phyloP scores from a whole-genome alignment of 139 green algal genomes.

The Picochlorum sp. region DNA sequence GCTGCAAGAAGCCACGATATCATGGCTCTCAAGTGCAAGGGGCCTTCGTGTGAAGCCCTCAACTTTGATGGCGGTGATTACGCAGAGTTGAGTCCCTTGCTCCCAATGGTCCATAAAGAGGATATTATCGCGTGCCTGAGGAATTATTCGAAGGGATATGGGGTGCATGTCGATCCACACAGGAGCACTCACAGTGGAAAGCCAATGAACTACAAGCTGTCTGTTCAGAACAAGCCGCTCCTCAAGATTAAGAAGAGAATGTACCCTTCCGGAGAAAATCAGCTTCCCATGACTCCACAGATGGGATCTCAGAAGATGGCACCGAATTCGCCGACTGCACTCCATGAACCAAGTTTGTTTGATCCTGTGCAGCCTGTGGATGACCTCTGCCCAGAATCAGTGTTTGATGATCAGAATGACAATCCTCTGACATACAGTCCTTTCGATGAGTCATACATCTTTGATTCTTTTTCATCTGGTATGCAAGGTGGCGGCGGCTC shows the following conservation, averaged over 20 bases:
- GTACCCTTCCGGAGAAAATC: too few species aligned
- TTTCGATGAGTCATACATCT: conserved; percentile 4
- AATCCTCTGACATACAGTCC: conserved; percentile 4
- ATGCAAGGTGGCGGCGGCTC: too few species aligned
- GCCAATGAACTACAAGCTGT: too few species aligned
- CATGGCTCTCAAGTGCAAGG: conserved; percentile 34
- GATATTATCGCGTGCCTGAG: conserved; percentile 22
- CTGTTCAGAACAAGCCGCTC: too few species aligned
- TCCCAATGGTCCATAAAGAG: conserved; percentile 12
- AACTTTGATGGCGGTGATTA: conserved; percentile 24
- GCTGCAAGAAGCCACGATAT: conserved; percentile 32
- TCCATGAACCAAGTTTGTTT: too few species aligned
- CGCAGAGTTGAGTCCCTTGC: conserved; percentile 3
- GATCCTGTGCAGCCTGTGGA: too few species aligned
- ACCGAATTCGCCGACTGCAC: too few species aligned
- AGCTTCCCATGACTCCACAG: too few species aligned
- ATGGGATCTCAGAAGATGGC: too few species aligned
- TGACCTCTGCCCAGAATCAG: too few species aligned
- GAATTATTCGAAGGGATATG: conserved; percentile 18
- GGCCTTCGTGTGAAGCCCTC: conserved; percentile 3
- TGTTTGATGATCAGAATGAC: conserved; percentile 6
- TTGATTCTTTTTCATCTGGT: not conserved
- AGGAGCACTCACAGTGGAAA: too few species aligned
- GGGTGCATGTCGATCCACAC: not conserved
- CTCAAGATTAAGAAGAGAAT: too few species aligned